Percentiles rank a stretch among this genome's conserved stretches.
These are phyloP conservation scores for Ceratobasidium sp. DNA, from an alignment of 1,284 basidiomycete genomes.

Conservation along the genomic window DNA sequence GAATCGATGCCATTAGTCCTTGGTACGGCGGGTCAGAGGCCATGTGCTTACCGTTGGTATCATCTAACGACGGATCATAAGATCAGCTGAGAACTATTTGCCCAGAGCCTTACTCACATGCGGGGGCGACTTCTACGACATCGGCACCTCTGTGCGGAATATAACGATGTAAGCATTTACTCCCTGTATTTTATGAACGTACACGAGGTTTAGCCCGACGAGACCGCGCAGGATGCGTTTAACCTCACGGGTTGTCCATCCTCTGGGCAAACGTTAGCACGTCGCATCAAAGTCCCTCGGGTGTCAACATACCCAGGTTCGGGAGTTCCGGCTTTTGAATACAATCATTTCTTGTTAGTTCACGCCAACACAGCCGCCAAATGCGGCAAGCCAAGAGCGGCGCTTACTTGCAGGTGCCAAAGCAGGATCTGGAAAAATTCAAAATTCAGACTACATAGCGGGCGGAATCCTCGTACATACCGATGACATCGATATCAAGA, in stretches of 20 bases:
- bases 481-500: conserved; percentile 79
- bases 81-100: background rate
- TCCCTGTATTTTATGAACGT: conserved; percentile 50
- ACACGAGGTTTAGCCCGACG: conserved; percentile 79
- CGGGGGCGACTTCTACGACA: conserved; percentile 80
- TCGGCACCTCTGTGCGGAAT: conserved; percentile 64
- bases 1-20: background rate
- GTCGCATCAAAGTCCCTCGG: background rate
- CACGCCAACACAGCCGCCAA: background rate
- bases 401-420: conserved; percentile 80
- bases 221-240: conserved; percentile 79
- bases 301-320: conserved; percentile 61
- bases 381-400: no score
- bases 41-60: conserved; percentile 55
- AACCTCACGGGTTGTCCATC: conserved; percentile 81
- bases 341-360: background rate
- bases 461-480: conserved; percentile 53
- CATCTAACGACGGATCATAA: conserved; percentile 52
- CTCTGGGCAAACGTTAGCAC: conserved; percentile 48
- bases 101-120: conserved; percentile 53
- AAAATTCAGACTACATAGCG: conserved; percentile 50
- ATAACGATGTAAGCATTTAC: conserved; percentile 5
- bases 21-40: background rate
- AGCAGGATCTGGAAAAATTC: conserved; percentile 70
- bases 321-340: conserved; percentile 73